These are phyloP conservation scores for Stagonosporopsis vannaccii DNA, from an alignment of 2,329 filamentous ascomycete species.

Conservation along the genomic window DNA sequence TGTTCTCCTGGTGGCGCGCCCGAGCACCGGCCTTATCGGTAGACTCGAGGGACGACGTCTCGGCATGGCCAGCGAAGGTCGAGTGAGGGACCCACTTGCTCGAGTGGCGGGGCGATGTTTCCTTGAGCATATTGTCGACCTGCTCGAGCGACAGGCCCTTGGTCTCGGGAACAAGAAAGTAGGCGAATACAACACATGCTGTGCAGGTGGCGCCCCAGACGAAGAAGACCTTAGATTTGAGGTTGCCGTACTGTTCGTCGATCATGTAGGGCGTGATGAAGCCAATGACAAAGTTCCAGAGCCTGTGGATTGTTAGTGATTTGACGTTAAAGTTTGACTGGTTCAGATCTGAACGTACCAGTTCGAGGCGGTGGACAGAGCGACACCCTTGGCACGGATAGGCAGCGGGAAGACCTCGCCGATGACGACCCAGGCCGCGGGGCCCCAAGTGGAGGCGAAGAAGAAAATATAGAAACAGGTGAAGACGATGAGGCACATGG, in stretches of 20 bases:
- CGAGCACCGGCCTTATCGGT: slow-evolving; percentile 11
- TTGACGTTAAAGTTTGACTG: background rate
- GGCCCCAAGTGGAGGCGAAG: slow-evolving; percentile 90
- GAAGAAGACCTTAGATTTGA: slow-evolving; percentile 64
- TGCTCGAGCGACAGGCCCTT: slow-evolving; percentile 79
- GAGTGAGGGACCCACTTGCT: slow-evolving; percentile 74
- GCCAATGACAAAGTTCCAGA: slow-evolving; percentile 75
- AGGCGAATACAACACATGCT: slow-evolving; percentile 69
- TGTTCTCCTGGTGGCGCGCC: slow-evolving; percentile 6
- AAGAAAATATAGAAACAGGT: slow-evolving; percentile 94
- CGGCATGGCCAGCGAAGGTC: slow-evolving; percentile 63
- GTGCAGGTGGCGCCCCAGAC: slow-evolving; percentile 62
- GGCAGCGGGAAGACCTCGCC: slow-evolving; percentile 91
- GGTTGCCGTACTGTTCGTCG: slow-evolving; percentile 66
- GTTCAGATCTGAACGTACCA: background rate
- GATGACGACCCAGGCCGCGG: slow-evolving; percentile 74
- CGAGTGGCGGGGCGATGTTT: slow-evolving; percentile 76
- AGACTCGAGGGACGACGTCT: slow-evolving; percentile 11
- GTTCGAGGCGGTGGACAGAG: slow-evolving; percentile 84
- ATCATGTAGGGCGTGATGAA: slow-evolving; percentile 76
- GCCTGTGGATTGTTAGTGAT: slow-evolving; percentile 61
- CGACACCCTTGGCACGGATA: slow-evolving; percentile 87
- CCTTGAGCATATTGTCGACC: slow-evolving; percentile 85
- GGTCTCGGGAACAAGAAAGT: slow-evolving; percentile 78
- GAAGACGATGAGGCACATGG: slow-evolving; percentile 73